Percentiles rank a stretch among this genome's conserved stretches.
These are phyloP conservation scores for Coemansia sp. DNA, from an alignment of 192 early-diverging fungal genomes.

Conservation along the genomic window DNA sequence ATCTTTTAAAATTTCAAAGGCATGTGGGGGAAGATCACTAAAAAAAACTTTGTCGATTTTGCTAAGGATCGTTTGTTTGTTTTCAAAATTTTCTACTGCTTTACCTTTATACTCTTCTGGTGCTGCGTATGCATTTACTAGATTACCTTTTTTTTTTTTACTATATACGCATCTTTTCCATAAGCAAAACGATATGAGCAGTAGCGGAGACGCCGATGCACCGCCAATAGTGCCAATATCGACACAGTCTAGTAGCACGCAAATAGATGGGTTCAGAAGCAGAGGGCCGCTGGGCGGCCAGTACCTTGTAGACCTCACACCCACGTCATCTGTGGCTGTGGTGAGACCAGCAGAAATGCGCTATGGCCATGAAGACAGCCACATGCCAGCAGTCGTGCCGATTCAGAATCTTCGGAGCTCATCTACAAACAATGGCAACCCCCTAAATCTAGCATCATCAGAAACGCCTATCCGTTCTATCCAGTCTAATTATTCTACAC, in stretches of 20 bases:
- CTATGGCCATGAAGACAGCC: slow-evolving; percentile 16
- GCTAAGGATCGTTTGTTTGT: not conserved
- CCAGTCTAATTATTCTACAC: not conserved
- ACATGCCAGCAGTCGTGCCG: not conserved
- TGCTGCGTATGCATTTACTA: too few species aligned
- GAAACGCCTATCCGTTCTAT: not conserved
- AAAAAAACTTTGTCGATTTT: too few species aligned
- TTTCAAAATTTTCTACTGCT: not conserved
- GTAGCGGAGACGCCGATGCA: not conserved
- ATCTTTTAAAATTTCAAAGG: too few species aligned
- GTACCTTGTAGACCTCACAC: slow-evolving; percentile 29
- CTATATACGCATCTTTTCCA: not conserved
- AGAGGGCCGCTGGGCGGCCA: slow-evolving; percentile 9
- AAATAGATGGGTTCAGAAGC: not conserved
- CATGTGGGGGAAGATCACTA: too few species aligned
- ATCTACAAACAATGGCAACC: not conserved
- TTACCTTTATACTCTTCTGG: too few species aligned
- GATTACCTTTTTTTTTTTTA: too few species aligned
- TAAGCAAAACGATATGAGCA: not conserved
- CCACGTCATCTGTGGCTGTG: slow-evolving; percentile 38
- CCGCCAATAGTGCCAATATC: not conserved
- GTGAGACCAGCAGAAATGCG: slow-evolving; percentile 35
- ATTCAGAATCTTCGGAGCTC: not conserved
- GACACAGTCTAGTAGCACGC: not conserved
- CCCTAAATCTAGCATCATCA: not conserved